Evolutionary conservation across 2,329 filamentous ascomycete species (phyloP), one percentile per base, ranked within the genome.

Genomic region (Penicillium occitanis): DNA sequence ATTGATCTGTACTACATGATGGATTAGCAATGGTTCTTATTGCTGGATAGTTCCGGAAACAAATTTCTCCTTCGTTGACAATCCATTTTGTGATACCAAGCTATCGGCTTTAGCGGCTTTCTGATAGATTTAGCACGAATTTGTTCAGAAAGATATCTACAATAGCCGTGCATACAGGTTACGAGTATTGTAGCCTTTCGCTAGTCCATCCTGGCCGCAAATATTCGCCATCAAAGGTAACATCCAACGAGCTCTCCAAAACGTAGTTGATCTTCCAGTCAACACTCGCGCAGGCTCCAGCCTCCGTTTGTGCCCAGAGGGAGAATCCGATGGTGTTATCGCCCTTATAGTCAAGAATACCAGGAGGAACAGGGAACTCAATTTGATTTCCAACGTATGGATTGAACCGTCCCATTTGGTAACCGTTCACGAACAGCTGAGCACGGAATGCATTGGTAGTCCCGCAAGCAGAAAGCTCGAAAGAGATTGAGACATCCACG

Each of bases 401-500:
- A 67, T 85, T 84, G 70, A 84, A 89, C 7, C 85, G 81, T 1
- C 84, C 87, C 69, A 87, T 89, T 71, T 88, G 86, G 70, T 88
- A 89, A 0, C 87, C 87, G 64, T 89, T 89, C n/a, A 89, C 82
- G 64, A 86, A 89, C 2, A 89, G 73, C 70, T 87, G 81, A 0
- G 82, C 84, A 11, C 87, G 80, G 57, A 59, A 59, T 28, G 50
- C 50, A 30, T 53, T n/a, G 7, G 50, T 53, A 33, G 50, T 33
- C 6, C 50, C 50, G n/a, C 50, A 53, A n/a, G 50, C 50, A 6
- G 50, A 30, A 33, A 53, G 50, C 50, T 53, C 50, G n/a, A 53
- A 53, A 33, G 50, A 53, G 19, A 63, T 40, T 11, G 64, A 60
- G 4, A 63, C 51, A 57, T 66, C 64, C 5, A 17, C 57, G 6